Evolutionary conservation across 192 early-diverging fungal species (phyloP), one percentile per base, ranked within the genome.

Genomic region (Podila epicladia): DNA sequence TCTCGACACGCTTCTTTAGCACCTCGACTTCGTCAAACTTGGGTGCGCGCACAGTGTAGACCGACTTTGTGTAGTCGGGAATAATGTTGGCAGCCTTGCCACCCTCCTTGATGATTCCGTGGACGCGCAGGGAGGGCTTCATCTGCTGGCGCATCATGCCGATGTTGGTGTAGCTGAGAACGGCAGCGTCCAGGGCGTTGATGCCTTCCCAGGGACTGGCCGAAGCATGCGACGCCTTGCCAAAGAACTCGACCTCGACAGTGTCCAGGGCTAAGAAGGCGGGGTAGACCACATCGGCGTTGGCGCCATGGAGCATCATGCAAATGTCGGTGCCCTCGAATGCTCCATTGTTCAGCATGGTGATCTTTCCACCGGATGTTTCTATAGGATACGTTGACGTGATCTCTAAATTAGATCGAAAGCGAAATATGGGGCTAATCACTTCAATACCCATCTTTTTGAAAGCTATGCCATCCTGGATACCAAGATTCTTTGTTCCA

Each of bases 221-320:
- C 15, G 92, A 87, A 5, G 94, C 93, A 74, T 95, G 94, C 19
- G 89, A 88, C 2, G 91, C 70, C 71, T 87, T 90, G 32, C 94
- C 94, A 80, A 90, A 90, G 69, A 90, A 95, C 72, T 93, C 89
- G 12, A 93, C 86, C 8, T 63, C 58, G 33, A 90, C 82, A 31
- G 65, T 80, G 62, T 86, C 58, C 64, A 88, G 62, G 55, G 83
- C 79, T 62, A 89, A 71, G 74, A 86, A 83, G 17, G 55, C 74
- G 24, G 82, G 72, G 84, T 87, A 89, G 60, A 87, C 68, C 12
- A 80, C 70, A 65, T 80, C 77, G 24, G 83, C 60, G 64, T 90
- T 86, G 22, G 89, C 79, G 22, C 95, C 94, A 82, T 97, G 95
- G 53, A 92, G 77, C 94, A 97, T 97, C 85, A 97, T 82, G 68